Base-by-base conservation (phyloP, 805 yeast genomes). In the Phaffomyces opuntiae region DNA sequence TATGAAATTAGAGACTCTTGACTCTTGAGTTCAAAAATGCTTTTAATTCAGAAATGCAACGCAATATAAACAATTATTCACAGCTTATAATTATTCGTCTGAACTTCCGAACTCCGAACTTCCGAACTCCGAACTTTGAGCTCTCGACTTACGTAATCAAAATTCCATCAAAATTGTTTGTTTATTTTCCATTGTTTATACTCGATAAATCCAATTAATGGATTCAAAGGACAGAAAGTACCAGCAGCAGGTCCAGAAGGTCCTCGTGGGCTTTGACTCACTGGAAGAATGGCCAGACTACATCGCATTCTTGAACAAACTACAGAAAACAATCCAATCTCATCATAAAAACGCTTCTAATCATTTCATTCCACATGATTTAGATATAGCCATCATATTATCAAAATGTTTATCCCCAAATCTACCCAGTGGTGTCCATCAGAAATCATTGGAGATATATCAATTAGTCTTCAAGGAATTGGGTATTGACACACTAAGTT, bases 251-350 rank as follows among this genome's bases (percentile, higher is more conserved):
- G 74, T 91, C 12, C 91, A 85, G 43, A 77, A 81, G 53, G 87
- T 93, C 0, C 68, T 93, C 21, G 73, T 76, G 7, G 71, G 78
- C 17, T 91, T 91, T 67, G 96, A 87, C 43, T 67, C 85, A 2
- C 83, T 89, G 2, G 85, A 81, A 31, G 99, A 93, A 68, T 93
- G 99, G 99, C 98, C 99, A 13, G 99, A 93, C 61, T 89, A 91
- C 62, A 93, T 93, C 46, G 83, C 97, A 21, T 90, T 87, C 61
- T 69, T 95, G 39, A 81, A 91, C 2, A 79, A 85, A 49, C 73
- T 95, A 7, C 80, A 81, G 48, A 87, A 88, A 60, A 81, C 95
- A 0, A 64, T 90, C 36, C 77, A 75, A 48, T 65, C 73, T 62
- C 36, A 67, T 49, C 65, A 73, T 55, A 52, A 61, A 36, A 33